These are phyloP conservation scores for Aspergillus carbonarius DNA, from an alignment of 2,329 filamentous ascomycete genomes.

Conservation along the genomic window DNA sequence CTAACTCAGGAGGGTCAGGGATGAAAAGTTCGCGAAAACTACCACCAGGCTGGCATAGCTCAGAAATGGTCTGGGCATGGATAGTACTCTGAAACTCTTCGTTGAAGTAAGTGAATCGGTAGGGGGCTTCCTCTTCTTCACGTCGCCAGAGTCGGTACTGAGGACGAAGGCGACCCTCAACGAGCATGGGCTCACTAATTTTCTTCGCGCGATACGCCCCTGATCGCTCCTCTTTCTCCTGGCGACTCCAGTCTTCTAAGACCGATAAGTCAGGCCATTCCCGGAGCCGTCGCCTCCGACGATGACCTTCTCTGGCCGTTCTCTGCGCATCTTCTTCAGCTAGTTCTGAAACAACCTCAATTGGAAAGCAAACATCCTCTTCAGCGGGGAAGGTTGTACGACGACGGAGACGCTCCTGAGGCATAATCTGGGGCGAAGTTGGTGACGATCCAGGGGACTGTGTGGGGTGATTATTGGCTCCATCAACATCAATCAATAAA, in stretches of 20 bases:
- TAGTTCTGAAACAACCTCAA: slow-evolving; percentile 73
- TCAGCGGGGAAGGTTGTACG: slow-evolving; percentile 67
- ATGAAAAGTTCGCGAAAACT: slow-evolving; percentile 87
- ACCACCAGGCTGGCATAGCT: slow-evolving; percentile 80
- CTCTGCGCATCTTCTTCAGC: slow-evolving; percentile 68
- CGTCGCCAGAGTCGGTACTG: slow-evolving; percentile 79
- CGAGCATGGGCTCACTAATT: slow-evolving; percentile 88
- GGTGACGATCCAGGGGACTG: slow-evolving; percentile 39
- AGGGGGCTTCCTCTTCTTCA: slow-evolving; percentile 84
- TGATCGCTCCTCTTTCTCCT: slow-evolving; percentile 84
- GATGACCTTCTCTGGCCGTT: slow-evolving; percentile 47
- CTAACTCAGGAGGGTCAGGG: slow-evolving; percentile 75
- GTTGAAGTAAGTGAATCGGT: slow-evolving; percentile 98
- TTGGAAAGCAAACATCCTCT: slow-evolving; percentile 90
- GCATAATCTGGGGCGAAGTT: slow-evolving; percentile 38
- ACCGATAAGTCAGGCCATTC: slow-evolving; percentile 85
- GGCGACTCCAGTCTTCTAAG: slow-evolving; percentile 83
- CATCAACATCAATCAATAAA: slow-evolving; percentile 48
- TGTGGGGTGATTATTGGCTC: slow-evolving; percentile 18
- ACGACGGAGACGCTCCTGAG: slow-evolving; percentile 41
- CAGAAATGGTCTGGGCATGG: slow-evolving; percentile 91
- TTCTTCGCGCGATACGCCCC: slow-evolving; percentile 83
- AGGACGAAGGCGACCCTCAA: slow-evolving; percentile 83
- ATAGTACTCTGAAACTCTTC: slow-evolving; percentile 95
- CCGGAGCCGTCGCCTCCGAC: slow-evolving; percentile 61